Base-by-base conservation (phyloP, 1,139 yeast genomes). In the Taphrina deformans region DNA sequence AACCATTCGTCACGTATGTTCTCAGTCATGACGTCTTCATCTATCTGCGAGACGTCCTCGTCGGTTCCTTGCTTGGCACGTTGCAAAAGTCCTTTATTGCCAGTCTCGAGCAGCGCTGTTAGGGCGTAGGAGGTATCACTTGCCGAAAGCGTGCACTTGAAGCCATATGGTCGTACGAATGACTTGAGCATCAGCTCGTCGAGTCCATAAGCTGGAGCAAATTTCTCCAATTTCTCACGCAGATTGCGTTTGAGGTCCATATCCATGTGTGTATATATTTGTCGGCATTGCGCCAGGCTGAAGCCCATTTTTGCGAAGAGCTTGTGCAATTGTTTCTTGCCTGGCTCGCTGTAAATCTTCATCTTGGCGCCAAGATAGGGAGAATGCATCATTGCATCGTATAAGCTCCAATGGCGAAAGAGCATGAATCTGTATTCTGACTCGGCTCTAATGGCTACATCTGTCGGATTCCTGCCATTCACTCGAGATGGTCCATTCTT, bases 261-360 rank as follows among this genome's bases (percentile, higher is more conserved):
- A 73, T 91, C 96, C 86, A 92, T 85, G 74, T 93, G 96, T 38
- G 88, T 81, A 97, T 98, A 95, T 69, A 87, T 86, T 75, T 95
- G 97, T 71, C 87, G 88, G 0, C 98, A 96, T 26, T 88, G 87
- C 2, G 86, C 88, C 59, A 95, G 78, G 0, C 97, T 87, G 4
- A 95, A 88, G 6, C 99, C 99, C 97, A 95, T 93, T 71, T 88
- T 85, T 1, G 99, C 99, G 77, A 95, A 88, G 82, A 95, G 81
- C 72, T 91, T 91, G 74, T 92, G 96, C 59, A 95, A 78, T 70
- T 86, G 83, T 74, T 89, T 90, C 71, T 87, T 84, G 2, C 99
- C 99, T 66, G 89, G 95, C 72, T 89, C 97, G 24, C 95, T 88
- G 93, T 97, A 95, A 52, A 93, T 78, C 67, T 86, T 86, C 67